phyloP scores from a whole-genome alignment of 2,329 filamentous ascomycete species.

The Botrytis tulipae region DNA sequence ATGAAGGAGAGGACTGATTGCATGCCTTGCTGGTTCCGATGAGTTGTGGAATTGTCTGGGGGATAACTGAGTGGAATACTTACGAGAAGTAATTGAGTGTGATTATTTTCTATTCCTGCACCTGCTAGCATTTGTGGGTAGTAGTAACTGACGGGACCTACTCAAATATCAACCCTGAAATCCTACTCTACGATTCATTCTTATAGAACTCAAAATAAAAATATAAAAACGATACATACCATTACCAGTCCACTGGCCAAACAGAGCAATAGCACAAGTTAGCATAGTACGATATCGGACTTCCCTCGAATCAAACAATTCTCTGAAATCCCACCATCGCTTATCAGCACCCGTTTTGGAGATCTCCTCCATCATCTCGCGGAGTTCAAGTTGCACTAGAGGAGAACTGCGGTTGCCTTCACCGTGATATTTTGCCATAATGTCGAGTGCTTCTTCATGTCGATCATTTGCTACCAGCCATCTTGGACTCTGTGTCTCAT shows the following conservation, averaged over 20 bases:
- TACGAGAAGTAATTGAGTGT: conserved; percentile 41
- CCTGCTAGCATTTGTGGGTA: conserved; percentile 31
- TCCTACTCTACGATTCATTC: rapidly evolving
- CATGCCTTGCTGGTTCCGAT: conserved; percentile 40
- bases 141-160: conserved; percentile 27
- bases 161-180: not conserved
- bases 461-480: conserved; percentile 57
- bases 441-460: conserved; percentile 52
- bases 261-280: conserved; percentile 38
- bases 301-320: conserved; percentile 33
- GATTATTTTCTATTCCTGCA: conserved; percentile 39
- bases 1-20: conserved; percentile 39
- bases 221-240: conserved; percentile 14
- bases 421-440: conserved; percentile 58
- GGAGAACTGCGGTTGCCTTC: conserved; percentile 37
- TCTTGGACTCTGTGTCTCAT: conserved; percentile 41
- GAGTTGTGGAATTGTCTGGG: rapidly evolving
- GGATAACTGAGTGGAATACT: rapidly evolving
- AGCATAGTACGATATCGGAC: conserved; percentile 35
- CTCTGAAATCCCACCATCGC: conserved; percentile 38
- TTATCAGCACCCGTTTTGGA: conserved; percentile 35
- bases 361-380: conserved; percentile 36
- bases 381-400: conserved; percentile 35
- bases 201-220: rapidly evolving
- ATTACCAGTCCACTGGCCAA: conserved; percentile 41